These are phyloP conservation scores for Kwoniella newhampshirensis DNA, from an alignment of 768 basidiomycete genomes.

Conservation along the genomic window DNA sequence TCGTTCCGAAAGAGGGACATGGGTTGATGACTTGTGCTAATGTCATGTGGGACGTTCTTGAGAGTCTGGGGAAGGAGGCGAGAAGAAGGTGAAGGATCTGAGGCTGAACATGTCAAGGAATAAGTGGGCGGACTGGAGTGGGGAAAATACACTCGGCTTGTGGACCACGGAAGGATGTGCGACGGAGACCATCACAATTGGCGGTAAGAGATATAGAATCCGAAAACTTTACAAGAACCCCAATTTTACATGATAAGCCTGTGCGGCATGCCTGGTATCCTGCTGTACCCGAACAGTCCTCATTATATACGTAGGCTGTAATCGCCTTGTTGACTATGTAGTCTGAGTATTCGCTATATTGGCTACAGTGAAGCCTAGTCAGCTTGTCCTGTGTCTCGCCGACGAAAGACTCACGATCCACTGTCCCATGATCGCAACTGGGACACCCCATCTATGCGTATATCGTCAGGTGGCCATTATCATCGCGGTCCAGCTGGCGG, in stretches of 20 bases:
- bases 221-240: no score
- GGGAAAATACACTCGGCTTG: no score
- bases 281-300: no score
- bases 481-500: neutral
- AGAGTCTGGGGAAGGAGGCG: constrained; percentile 37
- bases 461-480: neutral
- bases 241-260: no score
- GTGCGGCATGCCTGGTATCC: neutral
- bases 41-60: constrained; percentile 52
- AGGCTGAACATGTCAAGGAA: no score
- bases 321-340: neutral
- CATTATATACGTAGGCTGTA: no score
- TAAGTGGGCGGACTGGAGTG: no score
- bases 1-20: constrained; percentile 86
- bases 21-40: constrained; percentile 80
- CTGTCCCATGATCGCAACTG: constrained; percentile 51
- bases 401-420: constrained; percentile 41
- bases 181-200: no score
- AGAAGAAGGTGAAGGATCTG: no score
- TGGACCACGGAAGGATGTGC: no score
- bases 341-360: neutral
- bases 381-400: neutral
- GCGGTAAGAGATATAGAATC: no score
- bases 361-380: neutral
- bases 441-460: constrained; percentile 45